phyloP scores from a whole-genome alignment of 2,329 filamentous ascomycete species.

The Podosphaera xanthii region DNA sequence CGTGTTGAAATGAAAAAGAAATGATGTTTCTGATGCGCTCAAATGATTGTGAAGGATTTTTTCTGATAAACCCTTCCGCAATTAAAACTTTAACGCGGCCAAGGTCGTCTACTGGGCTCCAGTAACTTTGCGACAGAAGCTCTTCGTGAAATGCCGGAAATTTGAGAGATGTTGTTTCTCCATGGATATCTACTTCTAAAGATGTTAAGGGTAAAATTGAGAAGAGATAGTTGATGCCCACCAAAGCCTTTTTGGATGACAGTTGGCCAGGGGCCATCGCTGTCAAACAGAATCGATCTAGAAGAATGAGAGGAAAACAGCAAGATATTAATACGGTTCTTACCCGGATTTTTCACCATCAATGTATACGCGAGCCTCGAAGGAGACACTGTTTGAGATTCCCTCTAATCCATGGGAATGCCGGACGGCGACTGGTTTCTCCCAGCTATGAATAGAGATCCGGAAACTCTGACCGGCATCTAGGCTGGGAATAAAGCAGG shows the following conservation, averaged over 20 bases:
- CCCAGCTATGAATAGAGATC: conserved; percentile 57
- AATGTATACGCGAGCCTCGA: conserved; percentile 43
- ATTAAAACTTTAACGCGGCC: conserved; percentile 59
- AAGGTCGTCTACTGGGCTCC: conserved; percentile 46
- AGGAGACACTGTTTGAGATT: conserved; percentile 30
- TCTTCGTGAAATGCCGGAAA: conserved; percentile 54
- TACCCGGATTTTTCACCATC: conserved; percentile 29
- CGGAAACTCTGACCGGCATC: conserved; percentile 35
- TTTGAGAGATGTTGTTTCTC: conserved; percentile 34
- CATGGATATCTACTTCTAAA: conserved; percentile 18
- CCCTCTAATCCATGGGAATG: conserved; percentile 31
- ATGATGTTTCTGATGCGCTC: conserved; percentile 50
- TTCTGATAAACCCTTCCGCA: conserved; percentile 44
- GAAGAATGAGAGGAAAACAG: neutral
- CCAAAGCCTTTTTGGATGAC: conserved; percentile 21
- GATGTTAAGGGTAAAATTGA: neutral
- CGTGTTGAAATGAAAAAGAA: conserved; percentile 68
- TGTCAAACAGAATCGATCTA: conserved; percentile 26
- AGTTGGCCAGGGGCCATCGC: conserved; percentile 26
- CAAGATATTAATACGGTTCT: neutral
- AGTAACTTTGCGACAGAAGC: conserved; percentile 43
- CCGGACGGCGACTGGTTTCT: conserved; percentile 33
- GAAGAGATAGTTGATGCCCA: conserved; percentile 12
- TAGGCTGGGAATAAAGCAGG: conserved; percentile 48
- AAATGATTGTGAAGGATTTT: conserved; percentile 27